Conservation (phyloP, 345 rosid genomes). For the Pistacia vera region DNA sequence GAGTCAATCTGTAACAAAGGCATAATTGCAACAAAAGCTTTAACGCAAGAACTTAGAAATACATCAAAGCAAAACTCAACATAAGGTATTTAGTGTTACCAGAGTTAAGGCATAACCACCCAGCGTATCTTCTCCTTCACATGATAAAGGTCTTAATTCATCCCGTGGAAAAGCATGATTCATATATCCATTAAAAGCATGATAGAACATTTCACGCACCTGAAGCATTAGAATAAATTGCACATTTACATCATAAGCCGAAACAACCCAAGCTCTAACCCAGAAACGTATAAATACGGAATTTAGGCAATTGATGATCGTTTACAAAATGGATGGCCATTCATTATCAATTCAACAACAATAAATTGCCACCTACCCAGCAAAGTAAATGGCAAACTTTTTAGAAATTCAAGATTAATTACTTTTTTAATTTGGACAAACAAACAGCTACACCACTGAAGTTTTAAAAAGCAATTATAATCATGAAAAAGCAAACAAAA, state of each 20-base stretch:
- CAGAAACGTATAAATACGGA: not conserved
- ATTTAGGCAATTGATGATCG: not conserved
- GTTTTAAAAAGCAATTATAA: not conserved
- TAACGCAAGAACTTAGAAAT: slow-evolving; percentile 9
- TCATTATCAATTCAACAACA: not conserved
- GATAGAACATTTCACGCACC: slow-evolving; percentile 99
- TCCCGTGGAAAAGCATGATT: slow-evolving; percentile 93
- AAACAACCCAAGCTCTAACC: not conserved
- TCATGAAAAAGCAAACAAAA: not conserved
- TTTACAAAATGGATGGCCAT: not conserved
- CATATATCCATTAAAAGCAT: slow-evolving; percentile 96
- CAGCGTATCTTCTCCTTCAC: slow-evolving; percentile 89
- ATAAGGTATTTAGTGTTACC: slow-evolving; percentile 39
- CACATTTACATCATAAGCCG: not conserved
- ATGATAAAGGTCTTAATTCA: slow-evolving; percentile 85
- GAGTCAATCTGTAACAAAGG: slow-evolving; percentile 74
- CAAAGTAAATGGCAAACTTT: not conserved
- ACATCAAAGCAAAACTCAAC: not conserved
- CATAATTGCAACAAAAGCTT: slow-evolving; percentile 19
- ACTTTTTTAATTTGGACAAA: not conserved
- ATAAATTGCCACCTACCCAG: not conserved
- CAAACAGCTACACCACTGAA: not conserved
- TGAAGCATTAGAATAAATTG: slow-evolving; percentile 21
- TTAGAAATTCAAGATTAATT: not conserved
- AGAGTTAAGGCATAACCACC: slow-evolving; percentile 97